Percentiles rank a stretch among this genome's conserved stretches.
These are phyloP conservation scores for Durio zibethinus DNA, from an alignment of 345 rosid species.

Conservation along the genomic window DNA sequence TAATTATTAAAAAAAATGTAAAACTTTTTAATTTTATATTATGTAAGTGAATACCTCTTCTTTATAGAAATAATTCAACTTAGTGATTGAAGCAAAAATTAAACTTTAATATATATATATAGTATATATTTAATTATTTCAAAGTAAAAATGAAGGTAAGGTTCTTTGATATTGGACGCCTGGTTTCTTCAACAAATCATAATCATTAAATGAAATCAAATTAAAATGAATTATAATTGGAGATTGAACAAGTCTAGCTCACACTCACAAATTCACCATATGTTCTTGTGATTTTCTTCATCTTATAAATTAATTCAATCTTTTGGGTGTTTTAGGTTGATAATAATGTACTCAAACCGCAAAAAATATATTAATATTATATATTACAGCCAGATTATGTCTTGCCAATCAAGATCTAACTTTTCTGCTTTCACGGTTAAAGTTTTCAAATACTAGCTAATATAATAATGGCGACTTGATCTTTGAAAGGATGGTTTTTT, in stretches of 20 bases:
- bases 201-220: background rate
- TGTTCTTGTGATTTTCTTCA: background rate
- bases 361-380: background rate
- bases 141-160: no score
- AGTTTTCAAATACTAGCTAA: background rate
- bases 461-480: background rate
- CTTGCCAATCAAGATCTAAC: constrained; percentile 10
- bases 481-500: background rate
- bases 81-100: no score
- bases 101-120: no score
- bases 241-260: background rate
- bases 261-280: background rate
- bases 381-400: background rate
- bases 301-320: background rate
- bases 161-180: background rate
- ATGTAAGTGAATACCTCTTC: no score
- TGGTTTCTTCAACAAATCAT: background rate
- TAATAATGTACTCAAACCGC: background rate
- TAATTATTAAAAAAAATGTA: no score
- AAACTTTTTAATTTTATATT: no score
- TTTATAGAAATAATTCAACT: no score
- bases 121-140: no score
- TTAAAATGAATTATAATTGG: background rate
- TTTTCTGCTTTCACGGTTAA: background rate
- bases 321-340: constrained; percentile 3